Conservation (phyloP, 306 rosid species). For the Adenanthera pavonina region DNA sequence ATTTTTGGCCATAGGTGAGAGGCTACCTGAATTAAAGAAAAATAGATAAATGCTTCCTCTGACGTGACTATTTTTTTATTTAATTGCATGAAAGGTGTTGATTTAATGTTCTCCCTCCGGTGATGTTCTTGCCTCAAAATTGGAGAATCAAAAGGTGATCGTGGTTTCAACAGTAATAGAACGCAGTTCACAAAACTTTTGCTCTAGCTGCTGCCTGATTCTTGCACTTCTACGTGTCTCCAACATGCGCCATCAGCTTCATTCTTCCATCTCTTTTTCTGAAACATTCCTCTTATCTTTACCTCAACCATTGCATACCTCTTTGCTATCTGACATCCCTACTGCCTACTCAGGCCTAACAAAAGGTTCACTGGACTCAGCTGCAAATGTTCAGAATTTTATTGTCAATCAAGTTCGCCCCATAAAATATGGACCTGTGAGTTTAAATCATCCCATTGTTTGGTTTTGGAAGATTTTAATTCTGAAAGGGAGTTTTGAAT, state of each 20-base stretch:
- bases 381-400: neutral
- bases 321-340: neutral
- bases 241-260: neutral
- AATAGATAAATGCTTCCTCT: no score
- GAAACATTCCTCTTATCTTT: neutral
- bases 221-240: neutral
- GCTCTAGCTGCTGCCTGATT: neutral
- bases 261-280: neutral
- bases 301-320: neutral
- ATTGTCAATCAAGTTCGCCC: slow-evolving; percentile 21
- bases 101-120: no score
- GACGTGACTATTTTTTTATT: no score
- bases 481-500: neutral
- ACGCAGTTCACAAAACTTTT: neutral
- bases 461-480: neutral
- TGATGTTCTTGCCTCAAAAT: no score
- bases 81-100: no score
- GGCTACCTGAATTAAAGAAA: no score
- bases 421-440: slow-evolving; percentile 39
- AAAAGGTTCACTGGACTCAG: neutral
- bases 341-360: neutral
- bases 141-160: no score
- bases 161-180: no score
- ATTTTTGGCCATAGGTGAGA: no score
- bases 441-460: neutral